These are phyloP conservation scores for Blastocystis sp. DNA, from an alignment of 352 stramenopile genomes.

Conservation along the genomic window DNA sequence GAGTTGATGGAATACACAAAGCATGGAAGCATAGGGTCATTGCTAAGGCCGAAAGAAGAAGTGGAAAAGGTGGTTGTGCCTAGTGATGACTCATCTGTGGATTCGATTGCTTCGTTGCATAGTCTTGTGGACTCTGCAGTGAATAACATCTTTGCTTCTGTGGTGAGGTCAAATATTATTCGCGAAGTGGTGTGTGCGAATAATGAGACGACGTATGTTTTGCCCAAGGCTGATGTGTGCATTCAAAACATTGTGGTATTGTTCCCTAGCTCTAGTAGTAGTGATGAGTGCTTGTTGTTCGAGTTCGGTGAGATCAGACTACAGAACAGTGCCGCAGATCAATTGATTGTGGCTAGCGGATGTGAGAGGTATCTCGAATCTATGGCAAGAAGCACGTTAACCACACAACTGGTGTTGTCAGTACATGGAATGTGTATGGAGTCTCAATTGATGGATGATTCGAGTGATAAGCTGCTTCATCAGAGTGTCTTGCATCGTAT, in stretches of 20 bases:
- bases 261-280: not conserved
- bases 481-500: not conserved
- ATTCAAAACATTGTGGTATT: conserved; percentile 60
- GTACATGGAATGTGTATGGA: not conserved
- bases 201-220: not conserved
- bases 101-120: not conserved
- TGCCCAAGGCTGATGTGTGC: conserved; percentile 4
- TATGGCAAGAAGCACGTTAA: not conserved
- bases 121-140: not conserved
- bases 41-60: not conserved
- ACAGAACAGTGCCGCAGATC: not conserved
- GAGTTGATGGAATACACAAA: conserved; percentile 18
- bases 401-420: not conserved
- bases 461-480: not conserved
- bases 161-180: conserved; percentile 13
- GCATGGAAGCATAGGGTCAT: not conserved
- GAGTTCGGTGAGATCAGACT: conserved; percentile 30
- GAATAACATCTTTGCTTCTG: not conserved
- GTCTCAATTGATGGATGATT: not conserved
- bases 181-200: not conserved
- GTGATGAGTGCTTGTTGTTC: conserved; percentile 8
- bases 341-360: not conserved
- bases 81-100: not conserved
- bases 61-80: not conserved
- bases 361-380: not conserved